These are phyloP conservation scores for Kurtzmaniella quercitrusa DNA, from an alignment of 1,139 yeast genomes.

Conservation along the genomic window DNA sequence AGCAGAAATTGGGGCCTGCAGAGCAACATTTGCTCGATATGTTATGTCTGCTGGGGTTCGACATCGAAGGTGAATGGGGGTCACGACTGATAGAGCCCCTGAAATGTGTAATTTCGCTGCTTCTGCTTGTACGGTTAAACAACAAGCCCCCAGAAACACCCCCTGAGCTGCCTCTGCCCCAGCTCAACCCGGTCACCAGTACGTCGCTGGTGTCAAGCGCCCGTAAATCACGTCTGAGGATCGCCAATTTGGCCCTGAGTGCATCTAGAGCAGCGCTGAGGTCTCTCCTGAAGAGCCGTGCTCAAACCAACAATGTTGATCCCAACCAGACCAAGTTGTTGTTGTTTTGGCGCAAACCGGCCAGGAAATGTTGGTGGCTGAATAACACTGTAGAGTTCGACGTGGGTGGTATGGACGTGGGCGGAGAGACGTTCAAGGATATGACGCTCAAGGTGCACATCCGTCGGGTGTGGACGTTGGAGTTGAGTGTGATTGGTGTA, in stretches of 20 bases:
- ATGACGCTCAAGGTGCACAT: conserved; percentile 55
- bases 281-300: conserved; percentile 45
- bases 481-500: conserved; percentile 58
- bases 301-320: conserved; percentile 17
- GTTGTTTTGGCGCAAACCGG: conserved; percentile 96
- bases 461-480: conserved; percentile 83
- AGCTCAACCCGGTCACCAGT: conserved; percentile 44
- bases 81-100: conserved; percentile 79
- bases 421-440: conserved; percentile 14
- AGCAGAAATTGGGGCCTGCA: conserved; percentile 73
- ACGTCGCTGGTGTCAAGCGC: conserved; percentile 30
- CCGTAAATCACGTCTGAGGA: conserved; percentile 45
- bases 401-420: conserved; percentile 29
- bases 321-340: conserved; percentile 64
- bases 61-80: conserved; percentile 74
- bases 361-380: conserved; percentile 99
- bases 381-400: conserved; percentile 56
- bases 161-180: conserved; percentile 40
- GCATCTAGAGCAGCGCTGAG: conserved; percentile 51
- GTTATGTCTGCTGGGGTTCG: conserved; percentile 89
- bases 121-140: conserved; percentile 71
- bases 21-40: conserved; percentile 93
- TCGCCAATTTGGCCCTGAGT: conserved; percentile 38
- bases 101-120: conserved; percentile 79
- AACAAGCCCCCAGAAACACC: conserved; percentile 24